Evolutionary conservation across 257 asterid species (phyloP).

Genomic region (Solanum corneliomulleri): DNA sequence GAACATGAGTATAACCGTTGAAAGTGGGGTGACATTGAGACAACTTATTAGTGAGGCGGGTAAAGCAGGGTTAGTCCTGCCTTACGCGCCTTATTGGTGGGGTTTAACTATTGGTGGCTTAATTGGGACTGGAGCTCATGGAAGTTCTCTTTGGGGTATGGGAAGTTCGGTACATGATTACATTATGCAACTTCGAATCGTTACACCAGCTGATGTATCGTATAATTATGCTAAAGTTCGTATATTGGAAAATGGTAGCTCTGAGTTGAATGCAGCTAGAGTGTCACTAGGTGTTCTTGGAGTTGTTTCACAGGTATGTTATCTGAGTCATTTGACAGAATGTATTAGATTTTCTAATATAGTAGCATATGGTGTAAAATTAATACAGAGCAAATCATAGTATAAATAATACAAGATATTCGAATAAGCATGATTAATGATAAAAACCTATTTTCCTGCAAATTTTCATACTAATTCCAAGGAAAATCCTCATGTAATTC

Average conservation of each 20-base stretch:
- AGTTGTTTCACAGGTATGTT: conserved; percentile 16
- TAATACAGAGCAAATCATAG: too few species aligned
- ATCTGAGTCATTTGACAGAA: neutral
- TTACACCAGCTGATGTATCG: neutral
- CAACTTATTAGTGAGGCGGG: conserved; percentile 8
- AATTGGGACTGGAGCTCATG: conserved; percentile 20
- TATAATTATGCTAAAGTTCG: conserved; percentile 9
- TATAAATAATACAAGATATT: too few species aligned
- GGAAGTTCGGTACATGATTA: conserved; percentile 21
- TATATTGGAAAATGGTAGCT: neutral
- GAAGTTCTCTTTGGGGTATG: conserved; percentile 17
- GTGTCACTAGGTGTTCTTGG: conserved; percentile 30
- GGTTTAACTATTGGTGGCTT: conserved; percentile 17
- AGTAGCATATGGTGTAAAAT: too few species aligned
- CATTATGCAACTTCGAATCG: conserved; percentile 7
- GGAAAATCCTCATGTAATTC: too few species aligned
- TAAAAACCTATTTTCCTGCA: too few species aligned
- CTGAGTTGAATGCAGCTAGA: conserved; percentile 16
- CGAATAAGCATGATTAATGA: neutral
- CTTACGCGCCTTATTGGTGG: conserved; percentile 23
- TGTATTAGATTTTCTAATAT: too few species aligned
- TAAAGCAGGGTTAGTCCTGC: conserved; percentile 7
- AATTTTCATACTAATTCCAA: too few species aligned
- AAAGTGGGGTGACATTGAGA: conserved; percentile 4
- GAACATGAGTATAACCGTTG: conserved; percentile 9